Percentiles rank a stretch among this genome's conserved stretches.
phyloP scores from a whole-genome alignment of 495 filamentous ascomycete genomes.

The Podospora pseudoanserina region DNA sequence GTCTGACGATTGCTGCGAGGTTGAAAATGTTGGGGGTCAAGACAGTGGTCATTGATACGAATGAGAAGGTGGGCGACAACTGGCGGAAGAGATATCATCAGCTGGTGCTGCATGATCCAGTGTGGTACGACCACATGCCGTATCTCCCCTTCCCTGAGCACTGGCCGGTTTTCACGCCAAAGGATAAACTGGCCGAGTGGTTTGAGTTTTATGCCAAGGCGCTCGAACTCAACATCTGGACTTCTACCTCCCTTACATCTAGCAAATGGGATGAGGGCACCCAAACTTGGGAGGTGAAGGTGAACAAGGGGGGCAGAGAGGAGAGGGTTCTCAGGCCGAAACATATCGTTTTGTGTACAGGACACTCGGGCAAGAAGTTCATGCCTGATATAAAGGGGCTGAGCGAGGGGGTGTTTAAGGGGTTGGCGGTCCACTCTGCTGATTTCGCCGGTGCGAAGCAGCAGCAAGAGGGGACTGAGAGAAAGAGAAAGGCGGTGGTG shows the following conservation, averaged over 20 bases:
- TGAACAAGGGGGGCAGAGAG: conserved; percentile 52
- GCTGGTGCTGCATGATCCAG: conserved; percentile 69
- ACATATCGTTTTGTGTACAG: conserved; percentile 69
- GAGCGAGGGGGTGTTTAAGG: conserved; percentile 50
- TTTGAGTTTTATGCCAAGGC: conserved; percentile 68
- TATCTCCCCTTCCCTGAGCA: conserved; percentile 64
- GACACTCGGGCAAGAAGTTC: conserved; percentile 67
- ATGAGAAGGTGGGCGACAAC: conserved; percentile 66
- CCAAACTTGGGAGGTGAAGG: conserved; percentile 57
- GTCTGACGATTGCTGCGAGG: conserved; percentile 63
- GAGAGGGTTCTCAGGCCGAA: conserved; percentile 60
- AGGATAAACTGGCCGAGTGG: conserved; percentile 78
- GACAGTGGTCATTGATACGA: conserved; percentile 62
- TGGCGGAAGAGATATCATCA: conserved; percentile 67
- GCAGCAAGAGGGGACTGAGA: conserved; percentile 9
- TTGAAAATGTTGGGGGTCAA: conserved; percentile 67
- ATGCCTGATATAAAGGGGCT: conserved; percentile 61
- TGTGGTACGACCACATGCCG: conserved; percentile 74
- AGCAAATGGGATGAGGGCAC: conserved; percentile 52
- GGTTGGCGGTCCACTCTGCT: conserved; percentile 62
- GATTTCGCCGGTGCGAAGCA: conserved; percentile 59
- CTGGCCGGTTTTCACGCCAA: conserved; percentile 73
- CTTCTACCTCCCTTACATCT: conserved; percentile 47
- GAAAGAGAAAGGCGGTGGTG: conserved; percentile 66
- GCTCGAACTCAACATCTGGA: conserved; percentile 80